Evolutionary conservation across 768 basidiomycete genomes (phyloP), one percentile per base, ranked within the genome.

Genomic region (Termitomyces sp.): DNA sequence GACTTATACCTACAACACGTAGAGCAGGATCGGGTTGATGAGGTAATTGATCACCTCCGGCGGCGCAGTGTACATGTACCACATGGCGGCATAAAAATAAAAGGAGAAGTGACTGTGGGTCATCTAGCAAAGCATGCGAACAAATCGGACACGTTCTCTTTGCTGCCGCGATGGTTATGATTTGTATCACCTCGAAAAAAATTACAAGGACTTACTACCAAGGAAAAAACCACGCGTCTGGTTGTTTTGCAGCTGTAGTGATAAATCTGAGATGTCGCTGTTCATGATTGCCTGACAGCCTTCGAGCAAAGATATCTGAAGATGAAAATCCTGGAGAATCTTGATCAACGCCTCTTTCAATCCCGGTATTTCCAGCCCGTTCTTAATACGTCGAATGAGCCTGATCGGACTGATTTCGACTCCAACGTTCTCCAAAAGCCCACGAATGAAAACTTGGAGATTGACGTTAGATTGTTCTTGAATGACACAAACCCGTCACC

Each of bases 361-460:
- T 0, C 96, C 96, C 0, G 94, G 94, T 48, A 99, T 98, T 72
- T 98, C 95, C 4, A 98, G 79, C 2, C 97, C 96, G 64, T 98
- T 94, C 75, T 91, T 89, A 73, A 99, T 98, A 12, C 96, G 86
- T 2, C 95, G 85, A 51, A 99, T 96, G 55, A 99, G 80, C 1
- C 94, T 85, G 57, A 98, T 89, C 4, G 97, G 96, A 67, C 95
- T 90, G 66, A 98, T 97, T 66, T 98, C 95, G 1, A 94, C 87
- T 24, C 96, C 95, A 48, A 98, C 93, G 62, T 97, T 97, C 75
- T 98, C 95, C 4, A 99, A 79, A 3, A 99, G 75, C 8, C 92
- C 95, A 3, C 95, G 88, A 45, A 99, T 98, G 76, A 99, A 98
- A 0, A 87, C 93, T 93, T 67, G 3, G 16, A 47, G 44, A 34